These are phyloP conservation scores for Astathelohania contejeani DNA, from an alignment of 371 early-diverging fungal genomes.

Conservation along the genomic window DNA sequence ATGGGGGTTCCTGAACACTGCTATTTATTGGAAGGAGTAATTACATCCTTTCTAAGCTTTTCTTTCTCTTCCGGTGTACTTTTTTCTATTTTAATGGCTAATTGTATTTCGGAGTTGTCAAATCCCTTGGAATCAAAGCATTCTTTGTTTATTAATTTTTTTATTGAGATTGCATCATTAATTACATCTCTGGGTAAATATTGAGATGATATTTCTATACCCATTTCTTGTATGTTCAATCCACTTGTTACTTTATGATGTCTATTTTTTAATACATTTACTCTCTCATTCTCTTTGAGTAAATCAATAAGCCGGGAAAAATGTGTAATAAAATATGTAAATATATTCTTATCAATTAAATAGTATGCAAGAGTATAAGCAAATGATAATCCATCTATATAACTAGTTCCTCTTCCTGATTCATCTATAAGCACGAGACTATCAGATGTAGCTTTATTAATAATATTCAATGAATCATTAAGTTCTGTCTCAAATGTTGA, in stretches of 20 bases:
- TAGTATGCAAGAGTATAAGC: constrained; percentile 19
- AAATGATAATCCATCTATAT: constrained; percentile 29
- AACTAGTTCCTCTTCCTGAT: constrained; percentile 38
- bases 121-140: no score
- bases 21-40: no score
- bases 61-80: no score
- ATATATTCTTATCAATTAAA: constrained; percentile 6
- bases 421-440: constrained; percentile 39
- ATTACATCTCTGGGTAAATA: neutral
- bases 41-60: no score
- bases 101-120: no score
- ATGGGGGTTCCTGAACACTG: no score
- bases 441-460: constrained; percentile 1
- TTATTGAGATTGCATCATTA: neutral
- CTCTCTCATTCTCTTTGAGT: constrained; percentile 1
- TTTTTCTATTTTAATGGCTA: no score
- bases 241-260: neutral
- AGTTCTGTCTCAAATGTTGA: constrained; percentile 1
- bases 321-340: constrained; percentile 35
- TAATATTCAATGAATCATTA: neutral
- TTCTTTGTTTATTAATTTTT: no score
- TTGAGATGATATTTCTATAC: neutral
- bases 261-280: neutral
- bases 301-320: constrained; percentile 19
- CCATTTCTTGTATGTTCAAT: neutral